Conservation (phyloP, 2,329 filamentous ascomycete species). For the Botryotinia narcissicola region DNA sequence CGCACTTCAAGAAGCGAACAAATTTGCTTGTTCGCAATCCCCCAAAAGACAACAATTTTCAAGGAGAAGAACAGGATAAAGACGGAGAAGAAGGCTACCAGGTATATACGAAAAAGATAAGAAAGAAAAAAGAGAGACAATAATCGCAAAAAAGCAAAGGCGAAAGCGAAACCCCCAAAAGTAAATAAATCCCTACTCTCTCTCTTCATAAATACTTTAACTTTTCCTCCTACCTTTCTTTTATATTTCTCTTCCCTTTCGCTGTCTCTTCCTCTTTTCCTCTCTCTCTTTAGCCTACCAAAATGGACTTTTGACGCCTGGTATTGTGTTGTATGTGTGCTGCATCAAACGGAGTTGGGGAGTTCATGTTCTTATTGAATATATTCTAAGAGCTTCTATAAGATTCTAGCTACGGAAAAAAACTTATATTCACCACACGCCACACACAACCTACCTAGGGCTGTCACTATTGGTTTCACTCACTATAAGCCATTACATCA, state of each 20-base stretch:
- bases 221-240: neutral
- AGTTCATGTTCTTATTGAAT: neutral
- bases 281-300: neutral
- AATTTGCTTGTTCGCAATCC: neutral
- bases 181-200: neutral
- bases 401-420: slow-evolving; percentile 14
- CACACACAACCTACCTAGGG: slow-evolving; percentile 6
- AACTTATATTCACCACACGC: slow-evolving; percentile 10
- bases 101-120: neutral
- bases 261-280: neutral
- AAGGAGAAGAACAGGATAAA: neutral
- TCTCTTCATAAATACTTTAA: neutral
- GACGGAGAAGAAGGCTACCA: neutral
- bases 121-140: neutral
- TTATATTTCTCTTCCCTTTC: neutral
- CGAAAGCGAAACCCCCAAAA: neutral
- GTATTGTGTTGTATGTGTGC: neutral
- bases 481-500: slow-evolving; percentile 2
- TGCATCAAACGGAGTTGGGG: neutral
- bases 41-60: neutral
- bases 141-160: neutral
- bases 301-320: neutral
- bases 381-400: slow-evolving; percentile 14
- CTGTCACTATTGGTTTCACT: neutral
- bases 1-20: neutral